These are phyloP conservation scores for Psophocarpus tetragonolobus DNA, from an alignment of 306 rosid genomes.

Conservation along the genomic window DNA sequence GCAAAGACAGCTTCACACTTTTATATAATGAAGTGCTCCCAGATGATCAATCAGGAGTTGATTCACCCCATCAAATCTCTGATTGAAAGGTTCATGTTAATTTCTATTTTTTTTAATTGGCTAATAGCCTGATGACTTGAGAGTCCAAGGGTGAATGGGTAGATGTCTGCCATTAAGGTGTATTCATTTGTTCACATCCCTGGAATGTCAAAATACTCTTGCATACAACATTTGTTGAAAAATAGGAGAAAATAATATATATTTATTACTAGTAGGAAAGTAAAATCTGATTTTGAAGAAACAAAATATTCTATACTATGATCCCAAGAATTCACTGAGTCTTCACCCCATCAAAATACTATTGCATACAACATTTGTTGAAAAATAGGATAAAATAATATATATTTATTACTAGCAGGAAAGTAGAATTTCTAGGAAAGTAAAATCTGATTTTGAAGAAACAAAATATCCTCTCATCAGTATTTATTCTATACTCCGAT, in stretches of 20 bases:
- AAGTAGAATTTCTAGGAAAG: no score
- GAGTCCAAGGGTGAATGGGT: conserved; percentile 26
- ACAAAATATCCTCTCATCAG: no score
- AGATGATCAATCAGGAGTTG: conserved; percentile 30
- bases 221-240: not conserved
- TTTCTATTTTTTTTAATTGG: not conserved
- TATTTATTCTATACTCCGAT: no score
- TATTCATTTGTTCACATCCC: not conserved
- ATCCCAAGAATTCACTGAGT: no score
- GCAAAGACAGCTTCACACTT: conserved; percentile 64
- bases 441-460: no score
- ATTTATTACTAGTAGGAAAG: no score
- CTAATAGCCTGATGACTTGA: conserved; percentile 25
- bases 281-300: no score
- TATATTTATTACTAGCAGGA: no score
- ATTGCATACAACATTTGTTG: not conserved
- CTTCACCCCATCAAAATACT: not conserved
- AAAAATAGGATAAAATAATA: no score
- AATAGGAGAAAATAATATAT: no score
- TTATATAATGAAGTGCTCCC: conserved; percentile 62
- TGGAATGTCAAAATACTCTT: not conserved
- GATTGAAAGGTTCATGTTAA: conserved; percentile 56
- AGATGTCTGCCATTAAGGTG: conserved; percentile 20
- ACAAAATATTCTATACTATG: no score
- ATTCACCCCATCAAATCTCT: conserved; percentile 55